Conservation (phyloP, 2,329 filamentous ascomycete genomes). For the Neopestalotiopsis sp. region DNA sequence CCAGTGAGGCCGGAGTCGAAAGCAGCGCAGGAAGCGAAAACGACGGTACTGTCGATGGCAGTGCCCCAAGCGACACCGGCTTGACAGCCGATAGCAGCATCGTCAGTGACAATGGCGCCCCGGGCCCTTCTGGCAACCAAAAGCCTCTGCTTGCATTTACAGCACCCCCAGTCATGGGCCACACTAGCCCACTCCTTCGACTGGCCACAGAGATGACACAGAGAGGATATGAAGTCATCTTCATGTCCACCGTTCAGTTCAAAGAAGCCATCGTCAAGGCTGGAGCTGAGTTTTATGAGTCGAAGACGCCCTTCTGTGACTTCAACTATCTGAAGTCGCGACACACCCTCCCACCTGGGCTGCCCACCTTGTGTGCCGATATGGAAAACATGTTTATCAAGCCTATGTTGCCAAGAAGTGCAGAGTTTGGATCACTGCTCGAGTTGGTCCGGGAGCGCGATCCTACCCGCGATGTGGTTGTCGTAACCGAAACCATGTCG, state of each 20-base stretch:
- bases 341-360: conserved; percentile 14
- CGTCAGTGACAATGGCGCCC: background rate
- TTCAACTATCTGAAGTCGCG: conserved; percentile 12
- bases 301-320: conserved; percentile 15
- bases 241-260: conserved; percentile 23
- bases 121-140: background rate
- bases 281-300: conserved; percentile 32
- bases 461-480: conserved; percentile 37
- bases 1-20: background rate
- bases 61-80: background rate
- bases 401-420: conserved; percentile 9
- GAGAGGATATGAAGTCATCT: conserved; percentile 25
- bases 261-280: conserved; percentile 27
- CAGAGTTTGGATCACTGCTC: conserved; percentile 22
- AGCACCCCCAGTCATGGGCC: conserved; percentile 27
- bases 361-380: conserved; percentile 29
- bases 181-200: conserved; percentile 27
- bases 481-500: conserved; percentile 38
- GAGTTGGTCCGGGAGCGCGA: conserved; percentile 30
- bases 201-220: conserved; percentile 37
- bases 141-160: conserved; percentile 27
- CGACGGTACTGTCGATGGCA: background rate
- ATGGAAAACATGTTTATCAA: conserved; percentile 35
- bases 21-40: background rate
- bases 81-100: background rate